Percentiles rank a stretch among this genome's conserved stretches.
These are phyloP conservation scores for Polymyxa betae DNA, from an alignment of 208 protist species.

Conservation along the genomic window DNA sequence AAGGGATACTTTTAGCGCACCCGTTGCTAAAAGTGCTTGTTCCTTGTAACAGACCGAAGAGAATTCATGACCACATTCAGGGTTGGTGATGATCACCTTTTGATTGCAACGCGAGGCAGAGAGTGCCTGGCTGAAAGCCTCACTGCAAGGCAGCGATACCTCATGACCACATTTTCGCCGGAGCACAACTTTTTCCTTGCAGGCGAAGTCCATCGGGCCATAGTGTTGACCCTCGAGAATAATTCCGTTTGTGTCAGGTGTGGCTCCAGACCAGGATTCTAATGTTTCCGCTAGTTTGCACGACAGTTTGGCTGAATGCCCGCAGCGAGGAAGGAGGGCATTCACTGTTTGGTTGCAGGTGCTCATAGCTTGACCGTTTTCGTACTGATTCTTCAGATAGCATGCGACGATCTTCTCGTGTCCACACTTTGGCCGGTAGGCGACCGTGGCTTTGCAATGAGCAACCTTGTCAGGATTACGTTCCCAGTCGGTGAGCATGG, in stretches of 20 bases:
- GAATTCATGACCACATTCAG: not conserved
- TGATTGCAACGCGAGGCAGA: not conserved
- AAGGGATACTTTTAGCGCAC: not conserved
- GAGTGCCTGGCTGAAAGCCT: not conserved
- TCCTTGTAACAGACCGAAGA: not conserved
- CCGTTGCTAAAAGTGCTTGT: not conserved
- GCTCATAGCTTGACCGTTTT: not conserved
- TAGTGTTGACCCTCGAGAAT: not conserved
- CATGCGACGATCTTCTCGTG: not conserved
- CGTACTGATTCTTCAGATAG: slow-evolving; percentile 5
- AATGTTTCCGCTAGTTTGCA: not conserved
- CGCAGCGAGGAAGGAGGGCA: not conserved
- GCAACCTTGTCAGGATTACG: not conserved
- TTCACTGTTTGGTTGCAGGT: not conserved
- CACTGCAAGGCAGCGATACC: not conserved
- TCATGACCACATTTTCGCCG: not conserved
- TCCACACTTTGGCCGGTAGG: not conserved
- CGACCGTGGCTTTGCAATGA: not conserved
- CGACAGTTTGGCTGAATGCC: not conserved
- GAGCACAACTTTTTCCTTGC: not conserved
- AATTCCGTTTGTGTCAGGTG: not conserved
- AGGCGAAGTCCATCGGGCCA: not conserved
- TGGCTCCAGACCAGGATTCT: not conserved
- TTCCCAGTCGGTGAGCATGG: not conserved
- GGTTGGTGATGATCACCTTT: not conserved